Percentiles rank a stretch among this genome's conserved stretches.
Conservation (phyloP, 2,329 filamentous ascomycete species). For the Fusarium sp. region DNA sequence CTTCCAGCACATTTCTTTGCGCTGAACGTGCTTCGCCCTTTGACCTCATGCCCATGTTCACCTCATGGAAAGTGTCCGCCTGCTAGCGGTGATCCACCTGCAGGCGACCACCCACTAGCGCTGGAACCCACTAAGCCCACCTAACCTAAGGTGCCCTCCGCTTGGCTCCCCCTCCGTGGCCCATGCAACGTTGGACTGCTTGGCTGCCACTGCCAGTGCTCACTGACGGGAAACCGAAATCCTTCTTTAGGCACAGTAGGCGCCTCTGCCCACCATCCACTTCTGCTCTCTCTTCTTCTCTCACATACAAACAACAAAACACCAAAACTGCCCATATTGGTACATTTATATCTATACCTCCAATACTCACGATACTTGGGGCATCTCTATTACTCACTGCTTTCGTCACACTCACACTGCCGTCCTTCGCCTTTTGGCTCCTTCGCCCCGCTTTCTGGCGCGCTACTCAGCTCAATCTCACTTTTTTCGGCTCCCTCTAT, state of each 20-base stretch:
- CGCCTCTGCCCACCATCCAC: slow-evolving; percentile 39
- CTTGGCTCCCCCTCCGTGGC: slow-evolving; percentile 16
- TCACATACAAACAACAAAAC: slow-evolving; percentile 22
- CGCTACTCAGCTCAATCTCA: slow-evolving; percentile 41
- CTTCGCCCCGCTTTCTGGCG: slow-evolving; percentile 36
- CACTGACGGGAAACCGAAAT: slow-evolving; percentile 25
- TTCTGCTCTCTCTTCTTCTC: slow-evolving; percentile 17
- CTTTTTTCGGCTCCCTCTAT: slow-evolving; percentile 43
- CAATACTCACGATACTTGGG: background rate
- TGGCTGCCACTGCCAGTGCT: slow-evolving; percentile 9
- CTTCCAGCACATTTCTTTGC: slow-evolving; percentile 1
- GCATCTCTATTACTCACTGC: slow-evolving; percentile 6
- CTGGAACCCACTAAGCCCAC: slow-evolving; percentile 35
- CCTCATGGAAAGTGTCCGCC: slow-evolving; percentile 29
- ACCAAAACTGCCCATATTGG: slow-evolving; percentile 3
- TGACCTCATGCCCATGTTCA: slow-evolving; percentile 1
- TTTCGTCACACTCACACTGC: slow-evolving; percentile 13
- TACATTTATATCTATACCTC: background rate
- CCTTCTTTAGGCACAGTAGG: slow-evolving; percentile 37
- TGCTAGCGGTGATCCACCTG: slow-evolving; percentile 43
- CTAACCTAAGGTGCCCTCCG: slow-evolving; percentile 16
- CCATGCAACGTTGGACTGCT: slow-evolving; percentile 44
- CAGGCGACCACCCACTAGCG: slow-evolving; percentile 40
- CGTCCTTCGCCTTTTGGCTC: slow-evolving; percentile 9
- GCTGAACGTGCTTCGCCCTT: slow-evolving; percentile 7